Percentiles rank a stretch among this genome's conserved stretches.
These are phyloP conservation scores for Raddia guianensis DNA, from an alignment of 176 grass and related monocot genomes.

Conservation along the genomic window DNA sequence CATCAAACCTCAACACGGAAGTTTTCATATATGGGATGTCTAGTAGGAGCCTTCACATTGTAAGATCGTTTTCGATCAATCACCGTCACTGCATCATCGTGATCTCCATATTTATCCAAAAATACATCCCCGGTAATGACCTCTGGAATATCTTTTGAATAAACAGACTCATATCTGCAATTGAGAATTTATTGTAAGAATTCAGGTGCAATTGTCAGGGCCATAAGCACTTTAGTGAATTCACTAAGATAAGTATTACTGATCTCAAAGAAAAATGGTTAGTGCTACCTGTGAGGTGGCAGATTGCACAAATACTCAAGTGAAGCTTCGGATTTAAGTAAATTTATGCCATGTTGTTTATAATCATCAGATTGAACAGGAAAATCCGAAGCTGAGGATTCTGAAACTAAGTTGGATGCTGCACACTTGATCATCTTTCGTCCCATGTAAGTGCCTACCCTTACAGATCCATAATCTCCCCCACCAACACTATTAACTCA, in stretches of 20 bases:
- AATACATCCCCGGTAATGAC: constrained; percentile 69
- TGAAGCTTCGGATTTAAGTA: constrained; percentile 79
- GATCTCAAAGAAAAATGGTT: not conserved
- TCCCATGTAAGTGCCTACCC: constrained; percentile 97
- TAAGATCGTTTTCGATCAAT: constrained; percentile 80
- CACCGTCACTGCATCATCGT: constrained; percentile 71
- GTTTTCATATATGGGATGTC: constrained; percentile 98
- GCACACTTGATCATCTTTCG: constrained; percentile 86
- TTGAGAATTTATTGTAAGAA: constrained; percentile 8
- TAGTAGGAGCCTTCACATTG: constrained; percentile 79
- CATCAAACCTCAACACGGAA: constrained; percentile 79
- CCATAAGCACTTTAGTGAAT: not conserved
- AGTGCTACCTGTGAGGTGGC: constrained; percentile 78
- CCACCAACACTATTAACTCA: constrained; percentile 73
- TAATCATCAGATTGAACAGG: constrained; percentile 48
- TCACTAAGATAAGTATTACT: constrained; percentile 42
- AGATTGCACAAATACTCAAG: constrained; percentile 88
- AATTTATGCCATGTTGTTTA: constrained; percentile 55
- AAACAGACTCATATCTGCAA: constrained; percentile 83
- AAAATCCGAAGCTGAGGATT: constrained; percentile 45
- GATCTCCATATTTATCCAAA: constrained; percentile 76
- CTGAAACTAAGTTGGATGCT: constrained; percentile 60
- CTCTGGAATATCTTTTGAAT: constrained; percentile 86
- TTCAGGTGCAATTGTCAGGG: not conserved
- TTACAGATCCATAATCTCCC: constrained; percentile 95